Percentiles rank a stretch among this genome's conserved stretches.
Evolutionary conservation across 2,329 filamentous ascomycete genomes (phyloP).

Genomic region (Fusarium subglutinans): DNA sequence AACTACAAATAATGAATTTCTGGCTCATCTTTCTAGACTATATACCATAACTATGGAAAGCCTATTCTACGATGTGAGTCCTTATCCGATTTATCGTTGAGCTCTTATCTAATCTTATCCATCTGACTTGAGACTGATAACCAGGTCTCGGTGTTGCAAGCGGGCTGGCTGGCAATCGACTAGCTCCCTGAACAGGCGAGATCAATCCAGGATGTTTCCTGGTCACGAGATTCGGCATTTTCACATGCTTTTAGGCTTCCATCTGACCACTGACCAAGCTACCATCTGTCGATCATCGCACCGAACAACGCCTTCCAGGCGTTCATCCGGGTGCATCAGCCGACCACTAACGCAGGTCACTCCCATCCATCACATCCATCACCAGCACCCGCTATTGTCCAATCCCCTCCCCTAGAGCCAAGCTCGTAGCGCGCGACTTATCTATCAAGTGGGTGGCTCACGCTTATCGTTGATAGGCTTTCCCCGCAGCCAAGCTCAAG

Average conservation of each 20-base stretch:
- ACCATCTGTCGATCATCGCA: neutral
- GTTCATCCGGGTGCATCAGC: neutral
- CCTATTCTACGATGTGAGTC: too few species aligned
- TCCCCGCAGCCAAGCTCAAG: neutral
- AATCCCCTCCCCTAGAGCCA: neutral
- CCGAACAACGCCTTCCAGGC: neutral
- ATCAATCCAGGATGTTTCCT: neutral
- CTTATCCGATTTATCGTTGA: neutral
- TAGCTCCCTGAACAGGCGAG: neutral
- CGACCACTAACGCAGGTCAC: neutral
- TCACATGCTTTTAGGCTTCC: neutral
- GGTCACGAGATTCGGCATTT: neutral
- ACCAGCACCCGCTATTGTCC: neutral
- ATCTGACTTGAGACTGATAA: neutral
- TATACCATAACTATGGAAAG: rapidly evolving
- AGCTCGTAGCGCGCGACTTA: neutral
- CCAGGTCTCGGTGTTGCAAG: neutral
- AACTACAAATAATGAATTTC: neutral
- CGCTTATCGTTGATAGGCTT: constrained; percentile 2
- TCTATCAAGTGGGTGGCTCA: constrained; percentile 7
- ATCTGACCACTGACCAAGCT: neutral
- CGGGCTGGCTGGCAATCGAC: neutral
- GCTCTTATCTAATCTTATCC: neutral
- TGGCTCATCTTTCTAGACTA: neutral
- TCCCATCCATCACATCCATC: neutral